phyloP scores from a whole-genome alignment of 2,329 filamentous ascomycete genomes.

The Aspergillus sp. region DNA sequence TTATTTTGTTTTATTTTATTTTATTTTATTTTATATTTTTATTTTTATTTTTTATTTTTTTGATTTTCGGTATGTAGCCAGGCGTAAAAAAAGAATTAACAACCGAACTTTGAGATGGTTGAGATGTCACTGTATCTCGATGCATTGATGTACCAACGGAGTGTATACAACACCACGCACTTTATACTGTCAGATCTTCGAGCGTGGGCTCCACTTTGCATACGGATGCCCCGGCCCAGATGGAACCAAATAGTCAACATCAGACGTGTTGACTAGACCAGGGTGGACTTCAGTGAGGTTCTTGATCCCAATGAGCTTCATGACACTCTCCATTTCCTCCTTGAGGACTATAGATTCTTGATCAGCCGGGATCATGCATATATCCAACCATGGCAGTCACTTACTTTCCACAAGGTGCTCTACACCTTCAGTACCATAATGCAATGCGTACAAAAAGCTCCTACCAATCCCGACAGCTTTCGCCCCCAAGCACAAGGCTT shows the following conservation, averaged over 20 bases:
- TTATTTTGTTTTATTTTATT: too few relatives aligned
- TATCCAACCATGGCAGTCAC: neutral
- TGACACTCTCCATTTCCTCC: constrained; percentile 7
- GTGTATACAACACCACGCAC: neutral
- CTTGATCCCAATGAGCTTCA: constrained; percentile 9
- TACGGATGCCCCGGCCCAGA: neutral
- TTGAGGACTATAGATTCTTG: constrained; percentile 4
- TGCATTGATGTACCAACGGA: neutral
- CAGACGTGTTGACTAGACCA: constrained; percentile 6
- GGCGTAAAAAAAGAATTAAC: too few relatives aligned
- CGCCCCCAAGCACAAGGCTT: constrained; percentile 51
- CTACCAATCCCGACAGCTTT: constrained; percentile 50
- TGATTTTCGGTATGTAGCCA: too few relatives aligned
- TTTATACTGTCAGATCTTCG: neutral
- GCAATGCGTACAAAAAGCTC: constrained; percentile 17
- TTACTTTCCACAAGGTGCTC: neutral
- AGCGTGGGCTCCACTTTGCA: neutral
- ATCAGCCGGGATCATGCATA: neutral
- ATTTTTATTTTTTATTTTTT: too few relatives aligned
- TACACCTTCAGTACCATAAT: neutral
- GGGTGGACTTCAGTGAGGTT: constrained; percentile 6
- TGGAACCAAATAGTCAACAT: constrained; percentile 9
- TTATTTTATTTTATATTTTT: too few relatives aligned
- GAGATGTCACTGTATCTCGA: too few relatives aligned
- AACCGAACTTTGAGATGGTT: too few relatives aligned